Evolutionary conservation across 1,284 basidiomycete genomes (phyloP).

Genomic region (Marasmius oreades): DNA sequence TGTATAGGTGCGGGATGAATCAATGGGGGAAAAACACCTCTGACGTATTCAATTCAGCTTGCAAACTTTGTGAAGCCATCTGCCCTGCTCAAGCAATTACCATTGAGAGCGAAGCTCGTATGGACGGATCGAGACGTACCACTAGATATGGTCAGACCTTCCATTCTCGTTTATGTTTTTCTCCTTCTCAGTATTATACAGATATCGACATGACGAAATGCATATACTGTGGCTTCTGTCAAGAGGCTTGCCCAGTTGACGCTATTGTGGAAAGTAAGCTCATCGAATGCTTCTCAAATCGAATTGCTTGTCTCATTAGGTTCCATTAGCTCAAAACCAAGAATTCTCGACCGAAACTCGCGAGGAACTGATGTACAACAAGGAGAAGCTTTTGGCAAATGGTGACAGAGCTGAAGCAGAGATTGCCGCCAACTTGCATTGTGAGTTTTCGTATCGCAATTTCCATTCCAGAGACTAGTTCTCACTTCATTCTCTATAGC

Average conservation of each 20-base stretch:
- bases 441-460: constrained; percentile 38
- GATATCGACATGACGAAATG: constrained; percentile 98
- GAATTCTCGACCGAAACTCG: constrained; percentile 97
- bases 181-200: constrained; percentile 25
- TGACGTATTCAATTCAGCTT: constrained; percentile 53
- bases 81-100: constrained; percentile 99
- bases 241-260: constrained; percentile 99
- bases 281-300: constrained; percentile 3
- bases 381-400: constrained; percentile 94
- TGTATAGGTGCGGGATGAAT: constrained; percentile 77
- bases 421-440: constrained; percentile 90
- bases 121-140: constrained; percentile 94
- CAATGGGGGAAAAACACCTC: neutral
- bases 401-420: constrained; percentile 97
- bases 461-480: constrained; percentile 14
- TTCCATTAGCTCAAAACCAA: constrained; percentile 83
- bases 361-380: constrained; percentile 98
- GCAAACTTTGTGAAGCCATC: constrained; percentile 99
- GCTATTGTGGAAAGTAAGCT: constrained; percentile 97
- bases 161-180: constrained; percentile 5
- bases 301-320: constrained; percentile 8
- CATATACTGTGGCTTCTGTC: constrained; percentile 98
- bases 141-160: constrained; percentile 83
- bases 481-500: constrained; percentile 34
- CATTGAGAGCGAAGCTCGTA: constrained; percentile 95